Evolutionary conservation across 805 yeast genomes (phyloP).

Genomic region (Barnettozyma pratensis): DNA sequence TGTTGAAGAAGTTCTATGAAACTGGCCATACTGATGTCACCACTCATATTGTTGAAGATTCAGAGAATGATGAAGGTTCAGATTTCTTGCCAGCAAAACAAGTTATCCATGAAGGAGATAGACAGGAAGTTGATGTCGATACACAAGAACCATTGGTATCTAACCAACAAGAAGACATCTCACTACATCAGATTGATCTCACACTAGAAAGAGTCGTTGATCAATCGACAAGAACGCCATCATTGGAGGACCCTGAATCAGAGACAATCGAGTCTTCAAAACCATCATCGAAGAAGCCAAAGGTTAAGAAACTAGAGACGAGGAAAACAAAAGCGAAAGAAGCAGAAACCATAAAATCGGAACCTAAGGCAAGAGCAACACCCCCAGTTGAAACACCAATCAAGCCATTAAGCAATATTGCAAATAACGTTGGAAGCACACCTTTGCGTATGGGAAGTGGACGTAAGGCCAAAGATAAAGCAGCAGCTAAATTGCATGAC

Average conservation of each 20-base stretch:
- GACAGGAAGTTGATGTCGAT: neutral
- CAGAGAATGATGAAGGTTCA: constrained; percentile 18
- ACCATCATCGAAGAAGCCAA: neutral
- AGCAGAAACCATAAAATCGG: constrained; percentile 2
- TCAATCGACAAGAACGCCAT: constrained; percentile 2
- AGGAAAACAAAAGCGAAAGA: neutral
- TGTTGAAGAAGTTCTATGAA: constrained; percentile 35
- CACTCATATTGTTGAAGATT: constrained; percentile 19
- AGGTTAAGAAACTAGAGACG: too few relatives aligned
- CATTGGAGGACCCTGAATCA: constrained; percentile 10
- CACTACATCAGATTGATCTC: neutral
- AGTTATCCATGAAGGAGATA: neutral
- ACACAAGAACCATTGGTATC: neutral
- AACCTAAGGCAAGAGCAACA: neutral
- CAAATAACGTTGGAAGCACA: neutral
- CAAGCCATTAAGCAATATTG: constrained; percentile 3
- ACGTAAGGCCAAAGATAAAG: constrained; percentile 61
- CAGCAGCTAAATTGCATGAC: constrained; percentile 59
- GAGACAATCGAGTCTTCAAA: neutral
- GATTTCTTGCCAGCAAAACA: neutral
- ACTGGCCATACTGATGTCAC: constrained; percentile 23
- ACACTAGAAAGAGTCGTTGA: neutral
- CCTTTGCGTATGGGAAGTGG: constrained; percentile 23
- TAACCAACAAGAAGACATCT: neutral
- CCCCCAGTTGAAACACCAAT: neutral